Conservation (phyloP, 495 filamentous ascomycete species). For the Penicillium turbatum region DNA sequence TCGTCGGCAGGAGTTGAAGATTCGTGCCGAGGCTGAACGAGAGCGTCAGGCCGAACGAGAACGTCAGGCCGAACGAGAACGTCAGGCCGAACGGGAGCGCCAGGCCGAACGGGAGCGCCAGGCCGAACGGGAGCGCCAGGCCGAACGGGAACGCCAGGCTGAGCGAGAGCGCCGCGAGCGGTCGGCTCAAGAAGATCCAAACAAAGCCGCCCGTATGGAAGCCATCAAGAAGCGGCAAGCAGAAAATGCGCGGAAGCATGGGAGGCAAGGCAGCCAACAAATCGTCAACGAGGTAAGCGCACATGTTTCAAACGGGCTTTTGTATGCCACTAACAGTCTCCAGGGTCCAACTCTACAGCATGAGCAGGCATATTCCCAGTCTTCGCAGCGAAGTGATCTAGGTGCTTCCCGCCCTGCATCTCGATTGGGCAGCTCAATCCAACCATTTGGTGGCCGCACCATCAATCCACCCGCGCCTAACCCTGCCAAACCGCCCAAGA, state of each 20-base stretch:
- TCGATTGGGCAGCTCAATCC: conserved; percentile 47
- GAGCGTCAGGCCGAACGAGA: conserved; percentile 39
- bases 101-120: conserved; percentile 39
- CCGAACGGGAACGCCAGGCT: conserved; percentile 37
- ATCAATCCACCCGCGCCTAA: conserved; percentile 54
- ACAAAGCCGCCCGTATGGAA: conserved; percentile 66
- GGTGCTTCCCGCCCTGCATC: conserved; percentile 49
- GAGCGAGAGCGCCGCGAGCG: conserved; percentile 45
- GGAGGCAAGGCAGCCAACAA: conserved; percentile 50
- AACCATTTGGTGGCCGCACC: conserved; percentile 41
- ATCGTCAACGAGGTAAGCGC: conserved; percentile 40
- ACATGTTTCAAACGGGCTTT: not conserved
- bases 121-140: conserved; percentile 27
- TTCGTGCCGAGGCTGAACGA: conserved; percentile 44
- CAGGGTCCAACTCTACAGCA: conserved; percentile 38
- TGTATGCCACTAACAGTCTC: not conserved
- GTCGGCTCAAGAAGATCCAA: conserved; percentile 49
- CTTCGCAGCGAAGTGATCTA: conserved; percentile 45
- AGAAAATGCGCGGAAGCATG: conserved; percentile 60
- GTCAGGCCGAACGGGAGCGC: conserved; percentile 35
- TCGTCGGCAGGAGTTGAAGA: conserved; percentile 43
- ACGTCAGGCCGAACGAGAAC: conserved; percentile 34
- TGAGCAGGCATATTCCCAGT: conserved; percentile 31
- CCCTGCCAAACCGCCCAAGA: conserved; percentile 62
- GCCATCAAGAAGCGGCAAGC: conserved; percentile 60